These are phyloP conservation scores for Psilocybe subaeruginosa DNA, from an alignment of 768 basidiomycete genomes.

Conservation along the genomic window DNA sequence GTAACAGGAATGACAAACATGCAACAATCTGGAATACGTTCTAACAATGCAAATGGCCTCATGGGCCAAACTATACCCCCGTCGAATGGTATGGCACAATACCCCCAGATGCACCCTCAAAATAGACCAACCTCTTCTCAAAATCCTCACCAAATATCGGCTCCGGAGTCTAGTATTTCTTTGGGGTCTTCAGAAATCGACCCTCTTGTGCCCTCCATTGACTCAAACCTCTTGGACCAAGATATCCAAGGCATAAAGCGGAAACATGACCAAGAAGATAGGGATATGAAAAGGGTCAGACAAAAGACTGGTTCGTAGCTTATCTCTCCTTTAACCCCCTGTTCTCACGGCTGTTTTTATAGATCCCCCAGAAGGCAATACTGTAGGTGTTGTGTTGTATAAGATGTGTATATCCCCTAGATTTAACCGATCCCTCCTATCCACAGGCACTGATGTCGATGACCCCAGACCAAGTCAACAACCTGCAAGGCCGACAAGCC, in stretches of 20 bases:
- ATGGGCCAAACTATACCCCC: slow-evolving; percentile 26
- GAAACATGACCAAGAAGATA: slow-evolving; percentile 68
- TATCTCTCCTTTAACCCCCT: neutral
- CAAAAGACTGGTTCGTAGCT: slow-evolving; percentile 69
- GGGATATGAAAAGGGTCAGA: slow-evolving; percentile 69
- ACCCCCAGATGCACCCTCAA: slow-evolving; percentile 20
- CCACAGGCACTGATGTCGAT: slow-evolving; percentile 32
- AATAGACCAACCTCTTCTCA: slow-evolving; percentile 29
- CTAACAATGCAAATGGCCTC: slow-evolving; percentile 23
- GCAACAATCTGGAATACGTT: slow-evolving; percentile 30
- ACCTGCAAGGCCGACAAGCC: slow-evolving; percentile 22
- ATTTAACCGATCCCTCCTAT: neutral
- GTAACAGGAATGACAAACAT: slow-evolving; percentile 26
- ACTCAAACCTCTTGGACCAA: slow-evolving; percentile 52
- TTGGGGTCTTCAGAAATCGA: slow-evolving; percentile 24
- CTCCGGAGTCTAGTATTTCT: slow-evolving; percentile 30
- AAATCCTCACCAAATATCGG: slow-evolving; percentile 32
- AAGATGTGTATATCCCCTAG: neutral
- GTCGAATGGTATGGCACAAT: slow-evolving; percentile 26
- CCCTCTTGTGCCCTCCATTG: slow-evolving; percentile 27
- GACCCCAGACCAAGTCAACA: slow-evolving; percentile 27
- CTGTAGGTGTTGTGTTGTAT: slow-evolving; percentile 38
- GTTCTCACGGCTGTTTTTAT: slow-evolving; percentile 22
- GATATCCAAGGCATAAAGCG: slow-evolving; percentile 73
- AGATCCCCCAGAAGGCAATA: slow-evolving; percentile 50